Evolutionary conservation across 2,329 filamentous ascomycete species (phyloP).

Genomic region (Diaporthe sp.): DNA sequence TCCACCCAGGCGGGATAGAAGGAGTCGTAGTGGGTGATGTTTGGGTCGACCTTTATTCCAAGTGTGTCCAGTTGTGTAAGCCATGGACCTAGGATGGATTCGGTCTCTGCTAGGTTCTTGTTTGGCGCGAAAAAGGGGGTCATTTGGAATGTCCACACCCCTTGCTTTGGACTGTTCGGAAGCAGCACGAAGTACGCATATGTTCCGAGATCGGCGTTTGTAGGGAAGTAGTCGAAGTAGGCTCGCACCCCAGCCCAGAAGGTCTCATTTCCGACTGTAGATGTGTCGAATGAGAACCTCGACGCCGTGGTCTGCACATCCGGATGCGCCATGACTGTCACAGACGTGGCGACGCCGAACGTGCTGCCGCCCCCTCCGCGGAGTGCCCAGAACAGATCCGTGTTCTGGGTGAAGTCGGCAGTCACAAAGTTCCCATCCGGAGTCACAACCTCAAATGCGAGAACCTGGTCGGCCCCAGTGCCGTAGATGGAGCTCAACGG

Average conservation of each 20-base stretch:
- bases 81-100: constrained; percentile 6
- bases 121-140: constrained; percentile 18
- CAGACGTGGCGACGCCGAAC: constrained; percentile 14
- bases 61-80: background rate
- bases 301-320: background rate
- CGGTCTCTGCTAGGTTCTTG: constrained; percentile 5
- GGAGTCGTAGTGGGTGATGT: constrained; percentile 42
- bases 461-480: constrained; percentile 61
- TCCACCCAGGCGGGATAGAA: constrained; percentile 43
- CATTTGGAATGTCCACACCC: constrained; percentile 6
- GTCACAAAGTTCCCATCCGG: constrained; percentile 56
- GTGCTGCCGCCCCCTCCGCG: constrained; percentile 57
- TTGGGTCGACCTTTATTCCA: constrained; percentile 44
- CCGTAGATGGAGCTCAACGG: constrained; percentile 57
- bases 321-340: constrained; percentile 18
- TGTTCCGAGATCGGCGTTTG: constrained; percentile 36
- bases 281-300: constrained; percentile 27
- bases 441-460: constrained; percentile 59
- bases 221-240: constrained; percentile 6
- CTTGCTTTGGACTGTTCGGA: background rate
- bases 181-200: constrained; percentile 7
- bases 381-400: constrained; percentile 68
- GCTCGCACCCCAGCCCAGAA: constrained; percentile 19
- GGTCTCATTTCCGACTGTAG: constrained; percentile 19
- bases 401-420: constrained; percentile 56